Conservation (phyloP, 768 basidiomycete species). For the Kwoniella heveanensis region DNA sequence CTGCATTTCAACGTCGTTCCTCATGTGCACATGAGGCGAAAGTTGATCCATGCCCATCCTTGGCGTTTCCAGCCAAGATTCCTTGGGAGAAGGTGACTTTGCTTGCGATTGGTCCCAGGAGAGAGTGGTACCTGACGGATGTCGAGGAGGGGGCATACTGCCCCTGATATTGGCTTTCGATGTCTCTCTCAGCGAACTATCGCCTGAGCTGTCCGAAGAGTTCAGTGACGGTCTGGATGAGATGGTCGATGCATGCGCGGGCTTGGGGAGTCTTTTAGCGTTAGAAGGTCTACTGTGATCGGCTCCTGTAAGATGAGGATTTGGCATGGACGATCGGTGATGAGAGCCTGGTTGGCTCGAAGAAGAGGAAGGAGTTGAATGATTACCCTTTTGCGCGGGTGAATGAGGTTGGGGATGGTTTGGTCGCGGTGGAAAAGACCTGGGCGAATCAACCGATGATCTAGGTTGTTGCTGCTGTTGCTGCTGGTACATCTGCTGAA, state of each 20-base stretch:
- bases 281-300: background rate
- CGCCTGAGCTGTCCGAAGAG: conserved; percentile 8
- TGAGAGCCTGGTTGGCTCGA: background rate
- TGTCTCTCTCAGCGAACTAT: conserved; percentile 18
- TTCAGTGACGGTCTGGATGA: conserved; percentile 15
- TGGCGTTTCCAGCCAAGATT: conserved; percentile 25
- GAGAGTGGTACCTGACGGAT: conserved; percentile 24
- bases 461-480: conserved; percentile 1
- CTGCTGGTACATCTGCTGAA: conserved; percentile 9
- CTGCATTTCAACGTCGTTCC: conserved; percentile 36
- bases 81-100: conserved; percentile 26
- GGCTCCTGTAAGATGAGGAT: background rate
- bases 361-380: background rate
- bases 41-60: conserved; percentile 7
- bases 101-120: conserved; percentile 27
- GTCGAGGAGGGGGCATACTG: conserved; percentile 26
- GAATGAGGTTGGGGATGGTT: conserved; percentile 11
- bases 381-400: background rate
- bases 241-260: conserved; percentile 13
- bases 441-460: conserved; percentile 1
- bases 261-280: conserved; percentile 3
- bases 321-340: conserved; percentile 27
- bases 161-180: conserved; percentile 17
- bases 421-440: background rate
- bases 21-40: conserved; percentile 1